Evolutionary conservation across 768 basidiomycete genomes (phyloP), one percentile per base, ranked within the genome.

Genomic region (Aureoboletus auriporus): DNA sequence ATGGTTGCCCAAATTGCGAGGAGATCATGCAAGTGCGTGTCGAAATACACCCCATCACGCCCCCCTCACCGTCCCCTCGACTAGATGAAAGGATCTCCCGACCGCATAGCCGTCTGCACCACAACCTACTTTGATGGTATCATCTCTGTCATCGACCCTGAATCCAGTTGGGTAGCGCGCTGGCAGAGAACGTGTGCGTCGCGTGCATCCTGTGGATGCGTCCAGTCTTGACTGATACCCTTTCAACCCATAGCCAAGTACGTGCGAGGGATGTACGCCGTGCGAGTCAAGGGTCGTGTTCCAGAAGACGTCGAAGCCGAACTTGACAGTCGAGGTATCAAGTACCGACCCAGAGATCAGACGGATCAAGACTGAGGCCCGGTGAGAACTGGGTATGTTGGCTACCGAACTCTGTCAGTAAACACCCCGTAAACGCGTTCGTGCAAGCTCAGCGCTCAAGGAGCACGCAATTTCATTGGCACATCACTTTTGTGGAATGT

Each of bases 1-100:
- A 74, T 17, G 96, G 96, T 6, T 99, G 96, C 65, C 95, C 95
- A 38, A 99, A 99, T 66, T 99, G 96, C 63, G 95, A 98, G 58
- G 91, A 95, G 63, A 76, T 94, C 56, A 79, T 98, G 66, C 87
- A 93, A 76, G 95, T 94, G 51, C 47, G 79, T 65, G 7, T 28
- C 33, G 33, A 33, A 8, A 27, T 20, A 26, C 50, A 6, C 5
- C 42, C 5, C 27, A 13, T 10, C 26, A 11, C 23, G n/a, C 52
- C 34, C 42, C 33, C 29, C 29, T 17, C 28, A 44, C 16, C 13
- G n/a, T 41, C 30, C 30, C 39, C 16, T 45, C 36, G 17, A 41
- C 47, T 56, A 98, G 94, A 85, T 97, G 83, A 89, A 91, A 70
- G 85, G 86, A 17, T 87, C 82, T 43, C 74, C 80, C 6, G 96